These are phyloP conservation scores for Juglanconis oblonga DNA, from an alignment of 2,329 filamentous ascomycete species.

Conservation along the genomic window DNA sequence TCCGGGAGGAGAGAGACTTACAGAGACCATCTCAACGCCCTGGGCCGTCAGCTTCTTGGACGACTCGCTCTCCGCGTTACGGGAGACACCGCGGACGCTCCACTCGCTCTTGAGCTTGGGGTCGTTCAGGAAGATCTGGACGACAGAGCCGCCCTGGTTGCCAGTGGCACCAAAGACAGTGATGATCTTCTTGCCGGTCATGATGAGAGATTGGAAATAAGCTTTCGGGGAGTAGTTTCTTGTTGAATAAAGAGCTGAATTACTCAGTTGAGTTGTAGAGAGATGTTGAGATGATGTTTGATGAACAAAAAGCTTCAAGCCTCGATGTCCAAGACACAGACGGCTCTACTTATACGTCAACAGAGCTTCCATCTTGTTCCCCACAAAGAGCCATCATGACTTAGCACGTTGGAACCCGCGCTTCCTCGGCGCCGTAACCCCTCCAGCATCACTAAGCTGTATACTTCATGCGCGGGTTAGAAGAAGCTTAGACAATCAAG, in stretches of 20 bases:
- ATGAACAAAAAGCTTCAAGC: neutral
- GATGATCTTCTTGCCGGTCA: conserved; percentile 39
- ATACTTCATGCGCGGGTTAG: neutral
- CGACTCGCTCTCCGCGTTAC: conserved; percentile 40
- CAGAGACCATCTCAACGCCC: conserved; percentile 49
- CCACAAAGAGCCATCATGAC: no score
- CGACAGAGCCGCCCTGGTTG: conserved; percentile 57
- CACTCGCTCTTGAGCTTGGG: conserved; percentile 44
- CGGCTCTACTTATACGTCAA: neutral
- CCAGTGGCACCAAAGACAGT: conserved; percentile 59
- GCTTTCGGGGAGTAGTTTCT: neutral
- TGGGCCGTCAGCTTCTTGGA: conserved; percentile 41
- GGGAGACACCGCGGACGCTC: conserved; percentile 54
- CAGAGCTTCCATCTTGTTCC: no score
- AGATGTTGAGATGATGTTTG: conserved; percentile 1
- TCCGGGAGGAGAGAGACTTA: conserved; percentile 23
- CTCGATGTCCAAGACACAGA: neutral
- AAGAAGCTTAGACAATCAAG: neutral
- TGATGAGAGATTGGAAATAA: neutral
- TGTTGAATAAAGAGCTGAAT: neutral
- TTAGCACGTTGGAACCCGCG: no score
- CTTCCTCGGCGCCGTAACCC: neutral
- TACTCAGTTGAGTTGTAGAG: neutral
- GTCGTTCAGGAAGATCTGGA: conserved; percentile 36
- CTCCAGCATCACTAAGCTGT: conserved; percentile 1